phyloP scores from a whole-genome alignment of 345 rosid species.

The Passiflora organensis region DNA sequence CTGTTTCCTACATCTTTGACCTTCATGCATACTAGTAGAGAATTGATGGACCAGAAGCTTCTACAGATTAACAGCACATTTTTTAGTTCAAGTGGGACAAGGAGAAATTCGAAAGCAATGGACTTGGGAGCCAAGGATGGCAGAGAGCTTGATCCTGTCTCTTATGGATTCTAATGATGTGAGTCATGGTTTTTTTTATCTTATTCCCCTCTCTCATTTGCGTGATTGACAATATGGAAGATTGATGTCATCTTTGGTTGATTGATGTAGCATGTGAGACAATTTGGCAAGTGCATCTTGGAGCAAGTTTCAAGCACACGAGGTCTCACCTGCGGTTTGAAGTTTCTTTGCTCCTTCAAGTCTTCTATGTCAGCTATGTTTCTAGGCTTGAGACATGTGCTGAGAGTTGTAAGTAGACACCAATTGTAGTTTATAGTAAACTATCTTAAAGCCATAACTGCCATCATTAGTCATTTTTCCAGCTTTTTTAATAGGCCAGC shows the following conservation, averaged over 20 bases:
- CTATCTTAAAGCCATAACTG: too few relatives aligned
- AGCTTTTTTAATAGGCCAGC: too few relatives aligned
- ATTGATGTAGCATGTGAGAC: slow-evolving; percentile 69
- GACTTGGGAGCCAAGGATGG: slow-evolving; percentile 93
- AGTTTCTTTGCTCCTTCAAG: slow-evolving; percentile 69
- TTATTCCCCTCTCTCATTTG: slow-evolving; percentile 6
- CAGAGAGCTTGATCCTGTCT: slow-evolving; percentile 70
- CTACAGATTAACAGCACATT: slow-evolving; percentile 72
- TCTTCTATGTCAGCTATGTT: slow-evolving; percentile 52
- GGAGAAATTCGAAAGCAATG: slow-evolving; percentile 68
- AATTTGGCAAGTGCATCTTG: slow-evolving; percentile 75
- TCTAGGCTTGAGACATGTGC: slow-evolving; percentile 73
- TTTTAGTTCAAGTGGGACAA: slow-evolving; percentile 59
- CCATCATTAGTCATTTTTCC: too few relatives aligned
- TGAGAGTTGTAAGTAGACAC: slow-evolving; percentile 53
- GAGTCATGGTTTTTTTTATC: slow-evolving; percentile 15
- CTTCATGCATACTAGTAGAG: background rate
- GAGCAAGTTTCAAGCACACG: slow-evolving; percentile 78
- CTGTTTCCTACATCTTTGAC: background rate
- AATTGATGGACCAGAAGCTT: slow-evolving; percentile 8
- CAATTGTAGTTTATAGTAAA: slow-evolving; percentile 1
- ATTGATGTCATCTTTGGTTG: slow-evolving; percentile 16
- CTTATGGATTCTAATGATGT: slow-evolving; percentile 95
- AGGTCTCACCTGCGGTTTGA: slow-evolving; percentile 77
- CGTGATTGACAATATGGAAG: slow-evolving; percentile 13